Evolutionary conservation across 192 early-diverging fungal species (phyloP).

Genomic region (Dispira parvispora): DNA sequence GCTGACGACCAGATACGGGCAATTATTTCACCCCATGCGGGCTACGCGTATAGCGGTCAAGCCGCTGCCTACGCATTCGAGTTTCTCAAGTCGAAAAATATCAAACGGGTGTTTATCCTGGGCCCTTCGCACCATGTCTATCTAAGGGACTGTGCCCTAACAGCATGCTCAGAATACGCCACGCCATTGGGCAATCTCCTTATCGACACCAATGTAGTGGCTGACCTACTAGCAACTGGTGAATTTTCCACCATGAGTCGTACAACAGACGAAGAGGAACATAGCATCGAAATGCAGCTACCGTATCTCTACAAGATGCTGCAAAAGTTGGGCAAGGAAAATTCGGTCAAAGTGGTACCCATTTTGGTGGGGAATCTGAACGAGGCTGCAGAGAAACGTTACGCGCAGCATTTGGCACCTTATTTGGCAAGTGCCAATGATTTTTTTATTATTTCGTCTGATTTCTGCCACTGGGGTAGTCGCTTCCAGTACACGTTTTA

Average conservation of each 20-base stretch:
- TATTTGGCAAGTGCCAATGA: constrained; percentile 53
- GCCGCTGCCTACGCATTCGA: constrained; percentile 81
- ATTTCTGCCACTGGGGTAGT: constrained; percentile 94
- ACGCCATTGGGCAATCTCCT: constrained; percentile 77
- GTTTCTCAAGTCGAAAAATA: constrained; percentile 35
- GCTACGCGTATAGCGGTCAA: constrained; percentile 77
- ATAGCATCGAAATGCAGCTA: constrained; percentile 95
- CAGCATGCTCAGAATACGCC: constrained; percentile 48
- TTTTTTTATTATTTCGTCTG: constrained; percentile 87
- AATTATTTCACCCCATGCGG: constrained; percentile 79
- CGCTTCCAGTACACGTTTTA: constrained; percentile 75
- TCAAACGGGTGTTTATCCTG: constrained; percentile 76
- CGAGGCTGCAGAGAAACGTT: constrained; percentile 38
- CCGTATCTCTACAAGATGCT: constrained; percentile 79
- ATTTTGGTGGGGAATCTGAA: constrained; percentile 69
- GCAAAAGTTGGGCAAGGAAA: constrained; percentile 35
- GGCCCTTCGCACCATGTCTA: constrained; percentile 89
- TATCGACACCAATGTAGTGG: constrained; percentile 50
- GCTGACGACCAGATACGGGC: constrained; percentile 26
- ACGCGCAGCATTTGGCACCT: constrained; percentile 52
- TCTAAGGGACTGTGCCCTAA: constrained; percentile 62
- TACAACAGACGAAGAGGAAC: constrained; percentile 75
- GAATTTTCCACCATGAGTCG: constrained; percentile 49
- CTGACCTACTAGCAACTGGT: constrained; percentile 42
- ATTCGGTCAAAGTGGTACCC: constrained; percentile 60